Percentiles rank a stretch among this genome's conserved stretches.
phyloP scores from a whole-genome alignment of 805 yeast genomes.

The Babjeviella inositovora region DNA sequence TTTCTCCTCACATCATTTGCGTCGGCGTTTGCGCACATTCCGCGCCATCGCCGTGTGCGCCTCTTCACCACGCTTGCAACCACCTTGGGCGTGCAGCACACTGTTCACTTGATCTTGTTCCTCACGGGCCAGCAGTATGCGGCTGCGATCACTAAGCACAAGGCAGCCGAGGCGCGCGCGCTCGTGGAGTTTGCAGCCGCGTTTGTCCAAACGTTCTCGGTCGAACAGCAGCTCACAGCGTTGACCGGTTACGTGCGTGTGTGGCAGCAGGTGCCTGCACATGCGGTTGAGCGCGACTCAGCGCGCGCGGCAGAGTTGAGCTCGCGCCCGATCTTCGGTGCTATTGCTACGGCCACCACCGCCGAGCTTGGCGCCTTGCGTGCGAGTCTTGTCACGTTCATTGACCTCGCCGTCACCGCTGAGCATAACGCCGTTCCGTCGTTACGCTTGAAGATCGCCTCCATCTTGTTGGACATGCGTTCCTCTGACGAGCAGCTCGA shows the following conservation, averaged over 20 bases:
- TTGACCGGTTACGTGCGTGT: slow-evolving; percentile 30
- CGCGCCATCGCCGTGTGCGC: slow-evolving; percentile 87
- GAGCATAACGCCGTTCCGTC: slow-evolving; percentile 22
- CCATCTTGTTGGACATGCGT: slow-evolving; percentile 25
- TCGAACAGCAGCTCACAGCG: slow-evolving; percentile 50
- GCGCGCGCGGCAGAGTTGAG: slow-evolving; percentile 19
- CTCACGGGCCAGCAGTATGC: slow-evolving; percentile 72
- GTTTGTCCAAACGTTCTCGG: slow-evolving; percentile 51
- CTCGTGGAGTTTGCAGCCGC: slow-evolving; percentile 58
- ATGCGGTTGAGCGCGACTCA: slow-evolving; percentile 18
- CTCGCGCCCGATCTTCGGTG: slow-evolving; percentile 47
- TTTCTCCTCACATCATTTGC: slow-evolving; percentile 77
- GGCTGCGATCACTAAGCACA: slow-evolving; percentile 32
- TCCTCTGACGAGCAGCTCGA: neutral
- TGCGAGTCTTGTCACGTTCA: slow-evolving; percentile 34
- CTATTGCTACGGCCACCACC: slow-evolving; percentile 30
- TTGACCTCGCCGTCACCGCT: slow-evolving; percentile 28
- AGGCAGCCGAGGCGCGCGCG: slow-evolving; percentile 48
- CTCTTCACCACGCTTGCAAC: slow-evolving; percentile 64
- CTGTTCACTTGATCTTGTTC: slow-evolving; percentile 60
- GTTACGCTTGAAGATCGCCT: slow-evolving; percentile 18
- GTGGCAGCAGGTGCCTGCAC: slow-evolving; percentile 30
- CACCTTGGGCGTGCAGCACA: slow-evolving; percentile 52
- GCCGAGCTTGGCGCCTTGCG: slow-evolving; percentile 32
- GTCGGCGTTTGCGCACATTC: slow-evolving; percentile 92